Evolutionary conservation across 495 filamentous ascomycete species (phyloP).

Genomic region (Xylaria palmicola): DNA sequence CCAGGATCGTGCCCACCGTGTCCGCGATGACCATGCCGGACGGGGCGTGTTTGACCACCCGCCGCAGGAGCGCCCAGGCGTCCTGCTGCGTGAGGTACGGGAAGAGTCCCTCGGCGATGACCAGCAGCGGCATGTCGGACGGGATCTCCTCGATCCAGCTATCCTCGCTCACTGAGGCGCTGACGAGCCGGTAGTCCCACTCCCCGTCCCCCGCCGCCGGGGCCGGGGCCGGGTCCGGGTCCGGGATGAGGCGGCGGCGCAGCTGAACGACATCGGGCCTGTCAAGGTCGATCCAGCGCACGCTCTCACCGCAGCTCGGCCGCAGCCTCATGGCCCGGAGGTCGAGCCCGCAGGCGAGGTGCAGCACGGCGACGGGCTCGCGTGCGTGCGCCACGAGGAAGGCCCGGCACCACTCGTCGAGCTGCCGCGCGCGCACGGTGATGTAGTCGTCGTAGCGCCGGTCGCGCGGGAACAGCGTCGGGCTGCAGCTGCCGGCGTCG

Average conservation of each 20-base stretch:
- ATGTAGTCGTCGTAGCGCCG: slow-evolving; percentile 2
- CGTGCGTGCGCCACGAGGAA: slow-evolving; percentile 14
- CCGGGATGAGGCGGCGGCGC: slow-evolving; percentile 12
- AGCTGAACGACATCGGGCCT: slow-evolving; percentile 21
- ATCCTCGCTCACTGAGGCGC: slow-evolving; percentile 11
- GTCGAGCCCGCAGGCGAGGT: slow-evolving; percentile 25
- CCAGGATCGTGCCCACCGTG: slow-evolving; percentile 11
- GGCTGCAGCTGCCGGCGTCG: slow-evolving; percentile 11
- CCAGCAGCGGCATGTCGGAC: slow-evolving; percentile 19
- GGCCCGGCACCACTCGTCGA: slow-evolving; percentile 18
- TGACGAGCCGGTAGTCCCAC: slow-evolving; percentile 20
- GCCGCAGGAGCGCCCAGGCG: slow-evolving; percentile 5
- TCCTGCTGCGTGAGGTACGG: slow-evolving; percentile 18
- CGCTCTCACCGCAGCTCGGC: slow-evolving; percentile 10
- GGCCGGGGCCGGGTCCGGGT: neutral
- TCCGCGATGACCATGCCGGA: slow-evolving; percentile 19
- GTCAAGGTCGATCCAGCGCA: slow-evolving; percentile 25
- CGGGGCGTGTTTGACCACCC: slow-evolving; percentile 15
- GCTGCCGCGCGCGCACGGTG: slow-evolving; percentile 14
- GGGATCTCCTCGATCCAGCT: slow-evolving; percentile 21
- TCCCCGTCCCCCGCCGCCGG: neutral
- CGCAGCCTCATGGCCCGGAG: slow-evolving; percentile 17
- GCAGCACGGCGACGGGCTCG: slow-evolving; percentile 17
- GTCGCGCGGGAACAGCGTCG: slow-evolving; percentile 7
- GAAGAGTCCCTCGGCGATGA: slow-evolving; percentile 24